Evolutionary conservation across 106 monocot species (phyloP), one percentile per base, ranked within the genome.

Genomic region (Platanthera zijinensis): DNA sequence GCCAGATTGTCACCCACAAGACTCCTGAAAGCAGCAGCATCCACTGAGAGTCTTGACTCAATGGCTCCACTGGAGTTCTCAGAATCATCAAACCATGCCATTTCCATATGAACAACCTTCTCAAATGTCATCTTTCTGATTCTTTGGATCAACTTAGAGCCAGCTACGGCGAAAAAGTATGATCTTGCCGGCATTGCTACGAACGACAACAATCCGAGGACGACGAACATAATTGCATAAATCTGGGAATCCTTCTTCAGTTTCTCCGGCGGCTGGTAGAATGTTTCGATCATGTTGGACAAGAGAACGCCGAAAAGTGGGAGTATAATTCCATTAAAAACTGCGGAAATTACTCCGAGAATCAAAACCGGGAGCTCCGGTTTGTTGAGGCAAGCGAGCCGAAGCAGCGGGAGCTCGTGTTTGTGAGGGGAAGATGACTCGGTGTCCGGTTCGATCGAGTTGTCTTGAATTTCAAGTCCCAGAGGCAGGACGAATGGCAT

Each of bases 1-100:
- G 73, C 74, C 8, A 80, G 74, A 30, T 73, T 45, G 48, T 80
- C 80, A 49, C 80, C 80, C 12, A 80, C 80, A 74, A 80, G 80
- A 45, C 80, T 64, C 48, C 80, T 57, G 15, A 74, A 73, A 51
- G 80, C 57, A n/a, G 80, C 80, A 3, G 80, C 80, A 66, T 74
- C 80, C 7, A 56, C 51, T 32, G 80, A 80, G 6, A 80, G 74
- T 18, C 63, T 80, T 10, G 80, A 73, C 51, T 74, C 80, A 63
- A 80, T 52, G 10, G 74, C 80, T 63, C 80, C 80, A 39, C 73
- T 79, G 7, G 72, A 72, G 72, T 79, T 80, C 2, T 74, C 64
- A 9, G 73, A 8, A 17, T 80, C 51, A 51, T 80, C 80, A 64
- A 80, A 80, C 80, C 80, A 80, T 17, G 48, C 80, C 50, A 80